A percentile compares a stretch with the other conserved stretches of the same genome.
Evolutionary conservation across 768 basidiomycete genomes (phyloP).

Genomic region (Termitomyces sp.): DNA sequence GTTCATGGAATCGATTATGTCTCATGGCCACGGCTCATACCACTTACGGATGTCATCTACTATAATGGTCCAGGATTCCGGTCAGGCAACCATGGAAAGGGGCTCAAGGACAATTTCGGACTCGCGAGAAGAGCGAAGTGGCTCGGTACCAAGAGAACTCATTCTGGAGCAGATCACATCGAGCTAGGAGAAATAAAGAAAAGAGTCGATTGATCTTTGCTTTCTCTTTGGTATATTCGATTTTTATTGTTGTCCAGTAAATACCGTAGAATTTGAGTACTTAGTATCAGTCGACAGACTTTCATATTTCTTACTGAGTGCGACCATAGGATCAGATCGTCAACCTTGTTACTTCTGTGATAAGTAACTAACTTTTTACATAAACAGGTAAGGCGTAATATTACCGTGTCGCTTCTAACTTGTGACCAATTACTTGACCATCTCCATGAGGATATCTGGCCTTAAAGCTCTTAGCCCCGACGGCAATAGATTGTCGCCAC

Average conservation of each 20-base stretch:
- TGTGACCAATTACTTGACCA: too few relatives aligned
- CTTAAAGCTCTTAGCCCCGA: too few relatives aligned
- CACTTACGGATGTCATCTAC: slow-evolving; percentile 77
- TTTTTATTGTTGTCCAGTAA: neutral
- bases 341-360: neutral
- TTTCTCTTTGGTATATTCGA: neutral
- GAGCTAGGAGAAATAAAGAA: slow-evolving; percentile 78
- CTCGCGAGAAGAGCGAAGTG: slow-evolving; percentile 34
- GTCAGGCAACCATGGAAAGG: slow-evolving; percentile 71
- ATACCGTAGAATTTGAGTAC: neutral
- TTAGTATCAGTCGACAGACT: neutral
- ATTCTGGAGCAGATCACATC: slow-evolving; percentile 55
- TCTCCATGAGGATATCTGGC: too few relatives aligned
- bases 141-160: slow-evolving; percentile 30
- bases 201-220: slow-evolving; percentile 51
- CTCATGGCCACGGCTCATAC: slow-evolving; percentile 85
- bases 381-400: too few relatives aligned
- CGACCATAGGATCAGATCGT: neutral
- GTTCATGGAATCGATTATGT: slow-evolving; percentile 93
- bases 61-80: slow-evolving; percentile 89
- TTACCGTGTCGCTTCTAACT: too few relatives aligned
- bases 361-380: too few relatives aligned
- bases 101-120: slow-evolving; percentile 32
- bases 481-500: too few relatives aligned
- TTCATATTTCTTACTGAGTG: neutral